A percentile compares a stretch with the other conserved stretches of the same genome.
Conservation (phyloP, 805 yeast genomes). For the Candida sanyiensis region DNA sequence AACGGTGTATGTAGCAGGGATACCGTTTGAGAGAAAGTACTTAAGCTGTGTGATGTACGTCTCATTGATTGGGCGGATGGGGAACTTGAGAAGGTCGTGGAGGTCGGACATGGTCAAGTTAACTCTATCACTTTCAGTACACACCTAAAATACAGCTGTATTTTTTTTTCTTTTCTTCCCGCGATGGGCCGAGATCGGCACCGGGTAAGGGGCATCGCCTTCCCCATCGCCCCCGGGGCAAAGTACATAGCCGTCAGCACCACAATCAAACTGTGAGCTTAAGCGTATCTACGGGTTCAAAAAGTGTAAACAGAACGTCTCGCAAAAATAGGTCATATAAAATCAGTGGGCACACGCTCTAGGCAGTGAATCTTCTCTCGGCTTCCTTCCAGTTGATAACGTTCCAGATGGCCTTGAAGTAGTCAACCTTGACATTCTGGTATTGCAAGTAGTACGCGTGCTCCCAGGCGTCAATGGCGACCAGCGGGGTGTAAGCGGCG, state of each 20-base stretch:
- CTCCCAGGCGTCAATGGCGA: constrained; percentile 96
- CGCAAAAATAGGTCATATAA: no score
- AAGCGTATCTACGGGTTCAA: no score
- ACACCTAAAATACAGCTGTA: no score
- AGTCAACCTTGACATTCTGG: constrained; percentile 85
- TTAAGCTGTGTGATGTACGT: constrained; percentile 40
- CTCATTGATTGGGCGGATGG: constrained; percentile 44
- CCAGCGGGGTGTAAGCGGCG: constrained; percentile 55
- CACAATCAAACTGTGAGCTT: no score
- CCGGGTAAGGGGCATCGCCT: background rate
- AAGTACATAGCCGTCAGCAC: no score
- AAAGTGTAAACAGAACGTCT: no score
- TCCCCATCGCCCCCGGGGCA: no score
- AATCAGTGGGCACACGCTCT: no score
- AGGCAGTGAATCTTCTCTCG: constrained; percentile 54
- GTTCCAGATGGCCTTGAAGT: constrained; percentile 92
- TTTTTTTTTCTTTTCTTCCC: background rate
- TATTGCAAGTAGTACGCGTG: constrained; percentile 94
- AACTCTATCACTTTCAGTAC: no score
- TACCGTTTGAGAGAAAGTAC: constrained; percentile 50
- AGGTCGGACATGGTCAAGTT: constrained; percentile 54
- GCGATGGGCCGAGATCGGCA: constrained; percentile 9
- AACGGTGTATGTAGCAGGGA: constrained; percentile 77
- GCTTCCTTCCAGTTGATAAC: constrained; percentile 94
- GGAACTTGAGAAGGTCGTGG: constrained; percentile 55